phyloP scores from a whole-genome alignment of 202 grass and related monocot genomes.

The Brachypodium distachyon region DNA sequence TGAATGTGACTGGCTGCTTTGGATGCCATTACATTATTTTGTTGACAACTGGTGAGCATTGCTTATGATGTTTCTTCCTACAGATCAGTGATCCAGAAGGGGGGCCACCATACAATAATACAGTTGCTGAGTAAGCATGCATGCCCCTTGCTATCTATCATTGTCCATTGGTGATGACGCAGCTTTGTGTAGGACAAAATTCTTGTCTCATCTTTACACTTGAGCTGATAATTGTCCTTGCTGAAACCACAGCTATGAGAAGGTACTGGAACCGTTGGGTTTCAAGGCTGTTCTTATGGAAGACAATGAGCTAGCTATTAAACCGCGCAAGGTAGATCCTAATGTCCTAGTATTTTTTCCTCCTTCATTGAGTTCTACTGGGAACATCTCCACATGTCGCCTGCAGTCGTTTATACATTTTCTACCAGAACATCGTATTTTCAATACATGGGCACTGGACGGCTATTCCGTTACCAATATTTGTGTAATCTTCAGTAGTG shows the following conservation, averaged over 20 bases:
- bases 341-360: neutral
- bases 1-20: neutral
- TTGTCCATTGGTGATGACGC: neutral
- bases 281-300: conserved; percentile 60
- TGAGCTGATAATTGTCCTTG: neutral
- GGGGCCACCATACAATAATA: conserved; percentile 78
- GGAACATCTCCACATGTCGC: neutral
- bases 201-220: neutral
- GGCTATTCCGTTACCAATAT: neutral
- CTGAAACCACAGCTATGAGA: conserved; percentile 49
- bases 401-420: neutral
- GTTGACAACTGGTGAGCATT: conserved; percentile 5
- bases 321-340: conserved; percentile 52
- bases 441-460: neutral
- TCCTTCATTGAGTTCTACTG: neutral
- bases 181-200: conserved; percentile 13
- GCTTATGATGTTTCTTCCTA: conserved; percentile 15
- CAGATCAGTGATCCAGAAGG: conserved; percentile 73
- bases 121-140: conserved; percentile 67
- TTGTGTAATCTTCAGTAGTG: neutral
- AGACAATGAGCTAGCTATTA: conserved; percentile 69
- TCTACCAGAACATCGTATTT: neutral
- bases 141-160: neutral
- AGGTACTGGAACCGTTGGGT: conserved; percentile 60
- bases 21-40: conserved; percentile 5